Evolutionary conservation across 1,284 basidiomycete genomes (phyloP).

Genomic region (Thecaphora thlaspeos): DNA sequence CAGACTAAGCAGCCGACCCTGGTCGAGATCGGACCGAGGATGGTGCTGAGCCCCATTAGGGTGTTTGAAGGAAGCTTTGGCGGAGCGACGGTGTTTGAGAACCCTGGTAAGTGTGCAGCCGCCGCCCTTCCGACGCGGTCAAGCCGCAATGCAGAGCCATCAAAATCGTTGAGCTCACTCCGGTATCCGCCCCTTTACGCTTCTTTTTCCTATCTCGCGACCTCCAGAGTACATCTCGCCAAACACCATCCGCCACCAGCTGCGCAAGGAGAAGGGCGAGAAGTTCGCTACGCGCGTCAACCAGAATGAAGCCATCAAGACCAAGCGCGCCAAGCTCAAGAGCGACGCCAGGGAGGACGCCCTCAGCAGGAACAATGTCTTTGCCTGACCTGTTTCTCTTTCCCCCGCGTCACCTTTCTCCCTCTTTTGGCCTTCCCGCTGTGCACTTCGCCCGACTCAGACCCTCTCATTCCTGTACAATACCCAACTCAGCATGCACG

Average conservation of each 20-base stretch:
- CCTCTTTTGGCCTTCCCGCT: no score
- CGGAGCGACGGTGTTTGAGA: conserved; percentile 92
- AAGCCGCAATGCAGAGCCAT: no score
- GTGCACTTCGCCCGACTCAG: no score
- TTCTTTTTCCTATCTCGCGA: no score
- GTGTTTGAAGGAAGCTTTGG: conserved; percentile 85
- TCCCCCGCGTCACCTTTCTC: no score
- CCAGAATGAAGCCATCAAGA: conserved; percentile 69
- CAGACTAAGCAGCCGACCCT: conserved; percentile 45
- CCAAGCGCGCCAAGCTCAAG: conserved; percentile 69
- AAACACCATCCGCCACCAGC: conserved; percentile 72
- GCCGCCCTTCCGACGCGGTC: no score
- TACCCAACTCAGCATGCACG: no score
- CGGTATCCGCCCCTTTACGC: no score
- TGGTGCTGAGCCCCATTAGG: conserved; percentile 94
- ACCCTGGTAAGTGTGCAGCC: conserved; percentile 68
- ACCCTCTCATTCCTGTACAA: no score
- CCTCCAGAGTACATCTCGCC: conserved; percentile 87
- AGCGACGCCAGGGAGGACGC: conserved; percentile 69
- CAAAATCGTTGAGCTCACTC: no score
- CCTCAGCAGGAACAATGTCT: conserved; percentile 82
- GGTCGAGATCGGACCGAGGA: conserved; percentile 80
- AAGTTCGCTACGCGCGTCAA: conserved; percentile 80
- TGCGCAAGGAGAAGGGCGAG: conserved; percentile 72
- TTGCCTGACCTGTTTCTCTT: conserved; percentile 63